Evolutionary conservation across 2,329 filamentous ascomycete genomes (phyloP), one percentile per base, ranked within the genome.

Genomic region (Ophiostoma himal-ulmi): DNA sequence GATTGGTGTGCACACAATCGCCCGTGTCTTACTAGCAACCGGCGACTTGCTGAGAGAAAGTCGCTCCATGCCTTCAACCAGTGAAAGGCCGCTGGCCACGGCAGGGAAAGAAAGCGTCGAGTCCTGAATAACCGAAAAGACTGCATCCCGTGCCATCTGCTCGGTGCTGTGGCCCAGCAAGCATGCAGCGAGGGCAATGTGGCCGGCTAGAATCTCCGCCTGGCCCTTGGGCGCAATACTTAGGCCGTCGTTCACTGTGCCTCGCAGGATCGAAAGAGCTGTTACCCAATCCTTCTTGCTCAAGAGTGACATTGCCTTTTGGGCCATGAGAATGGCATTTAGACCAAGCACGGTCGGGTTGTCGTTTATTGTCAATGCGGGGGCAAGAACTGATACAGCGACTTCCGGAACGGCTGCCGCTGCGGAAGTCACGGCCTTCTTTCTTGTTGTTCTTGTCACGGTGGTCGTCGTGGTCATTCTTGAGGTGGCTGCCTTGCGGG

Each of bases 21-120:
- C 73, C 52, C 73, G 70, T 75, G 70, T 72, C 68, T 74, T 75
- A 70, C 76, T 82, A 34, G 75, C 75, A 20, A 82, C 81, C 14
- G 80, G 75, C 30, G 76, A 77, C 69, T 81, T 80, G 62, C 62
- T 65, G 17, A 39, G 34, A 30, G 57, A 62, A 7, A 62, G 57
- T 22, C 57, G 22, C 10, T 62, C 57, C 62, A 22, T 39, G 62
- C 34, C 62, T 3, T 22, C 34, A n/a, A 22, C 36, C 62, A 65
- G 36, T 3, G 34, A n/a, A 22, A 65, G 11, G 13, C 71, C 70
- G 72, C 79, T 76, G 34, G 81, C 81, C 52, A 94, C 83, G 0
- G 92, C 89, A 1, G 94, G 93, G 72, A 94, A 90, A 0, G 93
- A 96, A 36, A 97, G 89, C 0, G 93, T 97, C 0, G 95, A 97